Percentiles rank a stretch among this genome's conserved stretches.
These are phyloP conservation scores for Verticillium alfalfae DNA, from an alignment of 2,329 filamentous ascomycete genomes.

Conservation along the genomic window DNA sequence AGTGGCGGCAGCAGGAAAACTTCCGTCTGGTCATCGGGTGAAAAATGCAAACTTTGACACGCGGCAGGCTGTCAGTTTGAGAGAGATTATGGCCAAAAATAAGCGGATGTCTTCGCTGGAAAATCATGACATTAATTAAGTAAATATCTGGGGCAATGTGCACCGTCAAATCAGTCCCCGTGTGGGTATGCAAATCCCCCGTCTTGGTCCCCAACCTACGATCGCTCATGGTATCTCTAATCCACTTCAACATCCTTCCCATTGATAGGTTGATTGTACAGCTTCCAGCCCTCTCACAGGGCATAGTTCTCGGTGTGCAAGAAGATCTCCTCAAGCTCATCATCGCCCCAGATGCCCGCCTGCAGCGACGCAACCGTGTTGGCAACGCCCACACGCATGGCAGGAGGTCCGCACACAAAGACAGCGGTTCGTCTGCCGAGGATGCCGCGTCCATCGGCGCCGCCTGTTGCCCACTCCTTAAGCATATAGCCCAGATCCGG, in stretches of 20 bases:
- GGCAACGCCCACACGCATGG: conserved; percentile 85
- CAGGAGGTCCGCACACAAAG: conserved; percentile 85
- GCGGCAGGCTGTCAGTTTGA: too few species aligned
- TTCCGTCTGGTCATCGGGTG: too few species aligned
- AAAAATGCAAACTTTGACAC: too few species aligned
- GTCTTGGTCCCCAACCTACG: not conserved
- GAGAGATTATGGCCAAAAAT: too few species aligned
- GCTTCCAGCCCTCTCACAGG: conserved; percentile 38
- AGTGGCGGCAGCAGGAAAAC: not conserved
- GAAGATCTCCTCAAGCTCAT: conserved; percentile 81
- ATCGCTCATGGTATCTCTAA: conserved; percentile 1
- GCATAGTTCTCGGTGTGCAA: conserved; percentile 95
- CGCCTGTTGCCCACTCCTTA: conserved; percentile 72
- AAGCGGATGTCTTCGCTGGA: too few species aligned
- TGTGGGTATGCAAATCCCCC: not conserved
- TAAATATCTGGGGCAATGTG: not conserved
- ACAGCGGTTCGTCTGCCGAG: conserved; percentile 80
- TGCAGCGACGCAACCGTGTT: conserved; percentile 79
- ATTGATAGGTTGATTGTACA: not conserved
- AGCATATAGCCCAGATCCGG: conserved; percentile 86
- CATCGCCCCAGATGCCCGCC: conserved; percentile 74
- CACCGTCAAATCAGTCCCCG: not conserved
- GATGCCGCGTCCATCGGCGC: conserved; percentile 57
- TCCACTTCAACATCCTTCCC: not conserved
- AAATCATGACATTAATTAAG: not conserved